Evolutionary conservation across 2,329 filamentous ascomycete genomes (phyloP), one percentile per base, ranked within the genome.

Genomic region (Penicillium olsonii): DNA sequence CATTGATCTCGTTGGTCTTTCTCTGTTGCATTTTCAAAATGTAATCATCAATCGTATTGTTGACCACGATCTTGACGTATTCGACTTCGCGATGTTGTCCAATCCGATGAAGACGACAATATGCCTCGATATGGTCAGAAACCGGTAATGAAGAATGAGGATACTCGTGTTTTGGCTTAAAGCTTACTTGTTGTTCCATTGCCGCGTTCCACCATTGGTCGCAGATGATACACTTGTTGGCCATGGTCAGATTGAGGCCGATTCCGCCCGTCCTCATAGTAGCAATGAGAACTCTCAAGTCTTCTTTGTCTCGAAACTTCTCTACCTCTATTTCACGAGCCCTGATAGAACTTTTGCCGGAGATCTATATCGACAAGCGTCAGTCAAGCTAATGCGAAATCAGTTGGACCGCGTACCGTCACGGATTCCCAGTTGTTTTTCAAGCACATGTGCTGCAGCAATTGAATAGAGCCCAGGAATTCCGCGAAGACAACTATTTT

Each of bases 401-500:
- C 11, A n/a, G 7, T n/a, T 14, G 4, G 7, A 14, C 24, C 12
- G 24, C 44, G 6, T 12, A 41, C 44, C 10, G n/a, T 10, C 18
- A 12, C 8, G 4, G 17, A 46, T 17, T 24, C 11, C 44, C 52
- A 54, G 0, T 62, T 56, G 53, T 84, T 77, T 2, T 67, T 60
- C 1, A 68, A 24, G 59, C 80, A 85, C 33, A 85, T 70, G 1
- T 68, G 71, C 0, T 55, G 63, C 2, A 86, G 57, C 15, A 85
- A 78, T 0, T 70, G 61, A 5, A 82, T 72, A 57, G 84, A 78
- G 2, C 74, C 67, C 2, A 80, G 64, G 51, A 83, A 87, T 55
- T 86, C 81, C 0, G 78, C 81, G 55, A 84, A 87, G 38, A 86
- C 67, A 49, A 81, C 81, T 38, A 84, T 76, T 64, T 87, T 86